phyloP scores from a whole-genome alignment of 306 rosid genomes.

The Prunus padus region DNA sequence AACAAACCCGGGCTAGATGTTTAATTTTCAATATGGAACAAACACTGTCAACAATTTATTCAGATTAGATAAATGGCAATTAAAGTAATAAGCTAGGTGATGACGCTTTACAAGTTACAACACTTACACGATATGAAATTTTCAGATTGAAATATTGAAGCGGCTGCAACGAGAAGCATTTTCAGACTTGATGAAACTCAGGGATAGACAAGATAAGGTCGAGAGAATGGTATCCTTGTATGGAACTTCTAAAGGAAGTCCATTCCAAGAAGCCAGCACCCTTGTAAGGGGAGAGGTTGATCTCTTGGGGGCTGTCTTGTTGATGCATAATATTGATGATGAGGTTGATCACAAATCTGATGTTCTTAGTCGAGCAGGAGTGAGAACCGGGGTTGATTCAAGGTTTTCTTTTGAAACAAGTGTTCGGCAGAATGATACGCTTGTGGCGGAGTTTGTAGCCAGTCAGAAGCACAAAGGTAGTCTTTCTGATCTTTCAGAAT shows the following conservation, averaged over 20 bases:
- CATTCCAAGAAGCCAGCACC: slow-evolving; percentile 62
- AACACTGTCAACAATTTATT: not conserved
- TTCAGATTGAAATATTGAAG: slow-evolving; percentile 80
- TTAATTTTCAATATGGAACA: too few species aligned
- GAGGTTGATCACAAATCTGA: slow-evolving; percentile 35
- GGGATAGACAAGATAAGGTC: slow-evolving; percentile 91
- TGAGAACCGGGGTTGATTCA: slow-evolving; percentile 63
- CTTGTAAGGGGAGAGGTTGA: slow-evolving; percentile 69
- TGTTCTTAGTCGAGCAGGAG: slow-evolving; percentile 47
- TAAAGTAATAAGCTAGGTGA: not conserved
- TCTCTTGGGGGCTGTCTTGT: slow-evolving; percentile 57
- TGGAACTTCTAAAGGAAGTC: slow-evolving; percentile 63
- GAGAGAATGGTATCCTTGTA: slow-evolving; percentile 68
- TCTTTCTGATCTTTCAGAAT: slow-evolving; percentile 34
- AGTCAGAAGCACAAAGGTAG: slow-evolving; percentile 37
- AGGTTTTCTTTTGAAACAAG: slow-evolving; percentile 73
- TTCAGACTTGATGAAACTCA: slow-evolving; percentile 80
- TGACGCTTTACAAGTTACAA: slow-evolving; percentile 22
- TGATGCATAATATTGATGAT: slow-evolving; percentile 36
- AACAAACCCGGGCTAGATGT: too few species aligned
- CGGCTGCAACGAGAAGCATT: slow-evolving; percentile 87
- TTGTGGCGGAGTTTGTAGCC: slow-evolving; percentile 68
- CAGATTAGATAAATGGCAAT: not conserved
- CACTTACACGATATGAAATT: slow-evolving; percentile 13
- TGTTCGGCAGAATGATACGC: slow-evolving; percentile 47